Percentiles rank a stretch among this genome's conserved stretches.
Conservation (phyloP, 2,329 filamentous ascomycete genomes). For the Dendryphion nanum region DNA sequence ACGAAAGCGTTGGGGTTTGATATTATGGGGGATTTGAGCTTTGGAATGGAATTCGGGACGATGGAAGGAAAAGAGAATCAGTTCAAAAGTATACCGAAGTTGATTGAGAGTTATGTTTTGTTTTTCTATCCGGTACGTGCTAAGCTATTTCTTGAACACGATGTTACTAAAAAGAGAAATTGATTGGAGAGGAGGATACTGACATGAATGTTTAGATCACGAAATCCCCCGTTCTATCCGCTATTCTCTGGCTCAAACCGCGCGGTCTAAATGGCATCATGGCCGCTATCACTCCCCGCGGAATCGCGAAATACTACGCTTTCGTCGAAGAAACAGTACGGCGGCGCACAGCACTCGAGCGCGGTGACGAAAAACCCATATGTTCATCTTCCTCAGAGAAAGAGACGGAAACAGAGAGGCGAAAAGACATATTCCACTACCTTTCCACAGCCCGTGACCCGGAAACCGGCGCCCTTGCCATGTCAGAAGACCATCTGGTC, state of each 20-base stretch:
- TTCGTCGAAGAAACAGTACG: slow-evolving; percentile 3
- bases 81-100: slow-evolving; percentile 3
- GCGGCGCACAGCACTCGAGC: not conserved
- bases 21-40: slow-evolving; percentile 7
- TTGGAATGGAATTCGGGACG: slow-evolving; percentile 5
- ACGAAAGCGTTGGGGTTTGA: slow-evolving; percentile 10
- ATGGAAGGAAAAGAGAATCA: slow-evolving; percentile 6
- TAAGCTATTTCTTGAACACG: not conserved
- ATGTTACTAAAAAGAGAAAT: not conserved
- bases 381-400: too few relatives aligned
- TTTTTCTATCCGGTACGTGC: slow-evolving; percentile 10
- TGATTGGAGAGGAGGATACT: not conserved
- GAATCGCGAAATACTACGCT: slow-evolving; percentile 2
- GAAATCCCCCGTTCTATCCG: not conserved
- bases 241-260: slow-evolving; percentile 1
- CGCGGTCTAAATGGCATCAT: slow-evolving; percentile 3
- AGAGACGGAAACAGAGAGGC: not conserved
- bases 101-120: slow-evolving; percentile 1
- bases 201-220: not conserved
- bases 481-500: slow-evolving; percentile 37
- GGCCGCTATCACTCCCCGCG: not conserved
- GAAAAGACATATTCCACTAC: slow-evolving; percentile 43
- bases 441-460: slow-evolving; percentile 40
- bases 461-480: slow-evolving; percentile 30
- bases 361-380: too few relatives aligned